Base-by-base conservation (phyloP, 768 basidiomycete species). In the Russula emetica region DNA sequence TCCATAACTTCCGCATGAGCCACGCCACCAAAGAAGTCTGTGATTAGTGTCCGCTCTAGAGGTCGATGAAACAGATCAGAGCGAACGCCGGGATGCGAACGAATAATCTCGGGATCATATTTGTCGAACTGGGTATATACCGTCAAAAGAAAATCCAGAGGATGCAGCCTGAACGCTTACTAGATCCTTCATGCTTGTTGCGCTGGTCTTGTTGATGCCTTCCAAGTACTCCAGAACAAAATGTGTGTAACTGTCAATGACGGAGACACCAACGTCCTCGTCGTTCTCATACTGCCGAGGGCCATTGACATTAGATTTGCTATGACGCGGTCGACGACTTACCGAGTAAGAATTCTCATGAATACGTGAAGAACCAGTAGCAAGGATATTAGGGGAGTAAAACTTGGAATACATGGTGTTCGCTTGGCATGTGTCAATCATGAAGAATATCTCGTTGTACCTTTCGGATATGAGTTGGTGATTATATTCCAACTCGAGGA, bases 341-440 rank as follows among this genome's bases (percentile, higher is more conserved):
- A 94, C 95, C 9, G 96, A 97, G 71, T 95, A 98, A 1, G 94
- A 97, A 71, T 87, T 97, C 75, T 98, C 90, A 45, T 83, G 88
- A 30, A 95, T 76, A 56, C 82, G 76, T 10, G 92, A 91, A 0
- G 92, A 94, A 0, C 93, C 95, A 0, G 93, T 94, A 0, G 95
- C 92, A 3, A 96, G 82, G 55, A 98, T 87, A 69, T 95, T 92
- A 0, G 94, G 94, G 1, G 93, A 94, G 74, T 95, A 95, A 69
- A 96, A 84, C 71, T 94, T 90, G 57, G 87, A 85, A 72, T 92
- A 98, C 86, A 99, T 87, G 5, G 92, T 92, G 72, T 93, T 96
- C 30, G 96, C 97, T 75, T 99, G 94, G 72, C 96, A 99, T 0
- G 96, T 98, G 71, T 99, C 96, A 63, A 95, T 87, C 91, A 98